Evolutionary conservation across 179 eudicot species (phyloP).

Genomic region (Beta corolliflora): DNA sequence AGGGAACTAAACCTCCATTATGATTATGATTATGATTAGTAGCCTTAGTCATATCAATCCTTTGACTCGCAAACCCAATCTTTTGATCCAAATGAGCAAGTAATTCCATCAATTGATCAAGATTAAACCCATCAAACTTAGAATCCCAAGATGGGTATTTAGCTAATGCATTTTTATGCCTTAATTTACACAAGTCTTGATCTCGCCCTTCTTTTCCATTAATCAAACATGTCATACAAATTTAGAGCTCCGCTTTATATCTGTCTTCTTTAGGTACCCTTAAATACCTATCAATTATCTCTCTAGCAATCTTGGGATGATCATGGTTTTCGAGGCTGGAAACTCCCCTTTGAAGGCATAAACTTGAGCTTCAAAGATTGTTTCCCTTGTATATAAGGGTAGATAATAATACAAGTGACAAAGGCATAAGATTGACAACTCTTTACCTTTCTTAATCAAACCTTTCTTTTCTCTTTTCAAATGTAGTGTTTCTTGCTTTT

Average conservation of each 20-base stretch:
- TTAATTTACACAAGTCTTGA: slow-evolving; percentile 27
- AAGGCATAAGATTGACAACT: slow-evolving; percentile 54
- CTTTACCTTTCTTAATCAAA: slow-evolving; percentile 49
- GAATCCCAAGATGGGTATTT: slow-evolving; percentile 26
- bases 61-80: slow-evolving; percentile 21
- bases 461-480: slow-evolving; percentile 51
- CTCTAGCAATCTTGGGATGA: slow-evolving; percentile 8
- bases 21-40: neutral
- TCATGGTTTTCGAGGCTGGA: neutral
- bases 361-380: slow-evolving; percentile 25
- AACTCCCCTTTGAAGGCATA: slow-evolving; percentile 22
- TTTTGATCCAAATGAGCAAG: slow-evolving; percentile 31
- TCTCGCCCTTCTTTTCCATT: slow-evolving; percentile 24
- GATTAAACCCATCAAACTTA: slow-evolving; percentile 16
- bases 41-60: slow-evolving; percentile 22
- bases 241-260: slow-evolving; percentile 12
- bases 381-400: slow-evolving; percentile 31
- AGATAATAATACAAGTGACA: slow-evolving; percentile 52
- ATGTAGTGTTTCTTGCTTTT: slow-evolving; percentile 44
- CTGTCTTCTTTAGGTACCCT: slow-evolving; percentile 23
- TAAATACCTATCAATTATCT: slow-evolving; percentile 27
- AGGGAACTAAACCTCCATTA: neutral
- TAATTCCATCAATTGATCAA: slow-evolving; percentile 26
- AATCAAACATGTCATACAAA: slow-evolving; percentile 29
- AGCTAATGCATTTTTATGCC: slow-evolving; percentile 19